phyloP scores from a whole-genome alignment of 768 basidiomycete species.

The Russula brevipes region DNA sequence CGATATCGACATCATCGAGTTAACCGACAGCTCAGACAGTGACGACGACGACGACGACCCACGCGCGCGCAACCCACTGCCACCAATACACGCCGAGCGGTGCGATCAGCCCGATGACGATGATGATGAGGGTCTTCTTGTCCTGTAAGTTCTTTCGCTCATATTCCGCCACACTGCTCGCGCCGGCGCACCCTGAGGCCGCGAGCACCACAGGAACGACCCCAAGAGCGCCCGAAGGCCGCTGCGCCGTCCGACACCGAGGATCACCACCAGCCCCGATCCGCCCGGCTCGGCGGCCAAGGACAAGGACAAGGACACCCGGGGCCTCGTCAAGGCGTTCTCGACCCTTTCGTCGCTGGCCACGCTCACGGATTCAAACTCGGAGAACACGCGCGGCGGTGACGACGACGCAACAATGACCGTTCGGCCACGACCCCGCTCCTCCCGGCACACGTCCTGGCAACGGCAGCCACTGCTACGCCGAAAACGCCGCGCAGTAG shows the following conservation, averaged over 20 bases:
- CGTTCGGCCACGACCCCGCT: not conserved
- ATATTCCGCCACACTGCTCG: not conserved
- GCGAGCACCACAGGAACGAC: conserved; percentile 2
- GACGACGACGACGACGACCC: not conserved
- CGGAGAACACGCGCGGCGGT: not conserved
- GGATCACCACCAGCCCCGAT: not conserved
- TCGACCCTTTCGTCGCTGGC: conserved; percentile 17
- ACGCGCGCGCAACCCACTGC: not conserved
- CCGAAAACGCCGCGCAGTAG: conserved; percentile 2
- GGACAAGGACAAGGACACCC: not conserved
- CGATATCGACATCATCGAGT: conserved; percentile 7
- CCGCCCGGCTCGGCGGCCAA: not conserved
- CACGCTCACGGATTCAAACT: conserved; percentile 15
- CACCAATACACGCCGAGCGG: not conserved
- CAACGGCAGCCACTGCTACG: not conserved
- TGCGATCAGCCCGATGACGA: not conserved
- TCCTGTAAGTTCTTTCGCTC: not conserved
- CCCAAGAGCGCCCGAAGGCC: conserved; percentile 10
- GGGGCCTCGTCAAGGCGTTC: conserved; percentile 13
- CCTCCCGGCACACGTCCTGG: not conserved
- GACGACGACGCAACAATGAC: not conserved
- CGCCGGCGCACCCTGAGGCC: not conserved
- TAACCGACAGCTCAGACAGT: conserved; percentile 17
- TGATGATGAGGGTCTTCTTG: conserved; percentile 3
- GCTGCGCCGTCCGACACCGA: conserved; percentile 1